Conservation (phyloP, 305 asterid species). For the Nicotiana rustica region DNA sequence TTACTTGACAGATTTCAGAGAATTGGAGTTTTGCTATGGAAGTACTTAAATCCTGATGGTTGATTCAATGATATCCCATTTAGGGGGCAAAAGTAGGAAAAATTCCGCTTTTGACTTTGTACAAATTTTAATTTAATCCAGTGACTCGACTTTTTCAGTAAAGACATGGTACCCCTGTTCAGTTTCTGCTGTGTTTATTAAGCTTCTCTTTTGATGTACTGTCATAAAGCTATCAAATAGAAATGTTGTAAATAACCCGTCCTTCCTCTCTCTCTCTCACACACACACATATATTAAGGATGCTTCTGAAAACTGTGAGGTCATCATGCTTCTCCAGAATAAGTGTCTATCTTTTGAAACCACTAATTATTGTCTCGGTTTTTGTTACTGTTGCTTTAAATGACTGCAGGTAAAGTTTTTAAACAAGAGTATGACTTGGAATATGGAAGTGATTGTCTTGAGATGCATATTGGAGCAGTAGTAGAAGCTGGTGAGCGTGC, state of each 20-base stretch:
- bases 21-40: background rate
- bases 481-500: constrained; percentile 70
- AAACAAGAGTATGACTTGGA: constrained; percentile 84
- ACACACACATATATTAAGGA: background rate
- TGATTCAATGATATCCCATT: constrained; percentile 11
- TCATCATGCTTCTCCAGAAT: constrained; percentile 8
- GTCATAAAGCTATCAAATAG: background rate
- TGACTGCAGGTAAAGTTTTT: constrained; percentile 66
- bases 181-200: background rate
- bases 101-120: background rate
- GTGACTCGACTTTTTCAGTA: background rate
- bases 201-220: constrained; percentile 17
- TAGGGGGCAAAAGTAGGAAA: constrained; percentile 1
- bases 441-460: constrained; percentile 87
- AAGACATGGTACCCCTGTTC: background rate
- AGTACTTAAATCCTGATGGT: background rate
- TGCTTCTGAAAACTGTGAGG: constrained; percentile 1
- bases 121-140: constrained; percentile 2
- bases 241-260: background rate
- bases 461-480: constrained; percentile 83
- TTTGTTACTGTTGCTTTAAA: background rate
- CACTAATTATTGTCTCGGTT: background rate
- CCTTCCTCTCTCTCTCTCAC: background rate
- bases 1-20: constrained; percentile 4
- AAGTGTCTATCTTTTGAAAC: background rate